Evolutionary conservation across 2,329 filamentous ascomycete genomes (phyloP).

Genomic region (Sporothrix brasiliensis): DNA sequence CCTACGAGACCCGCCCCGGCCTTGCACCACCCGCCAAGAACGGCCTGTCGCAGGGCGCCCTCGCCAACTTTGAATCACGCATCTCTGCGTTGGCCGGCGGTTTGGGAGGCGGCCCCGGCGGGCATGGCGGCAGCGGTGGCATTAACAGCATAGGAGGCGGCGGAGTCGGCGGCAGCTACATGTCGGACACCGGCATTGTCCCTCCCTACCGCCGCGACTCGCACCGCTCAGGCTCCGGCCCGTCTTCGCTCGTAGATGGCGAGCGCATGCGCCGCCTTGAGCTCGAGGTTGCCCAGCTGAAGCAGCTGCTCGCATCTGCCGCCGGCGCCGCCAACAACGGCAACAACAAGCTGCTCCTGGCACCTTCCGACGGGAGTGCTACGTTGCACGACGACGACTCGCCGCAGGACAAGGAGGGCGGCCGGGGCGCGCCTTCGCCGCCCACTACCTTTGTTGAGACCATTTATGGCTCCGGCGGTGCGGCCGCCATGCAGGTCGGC

Average conservation of each 20-base stretch:
- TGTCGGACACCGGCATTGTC: slow-evolving; percentile 39
- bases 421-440: slow-evolving; percentile 36
- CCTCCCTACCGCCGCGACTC: slow-evolving; percentile 45
- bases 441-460: slow-evolving; percentile 40
- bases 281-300: slow-evolving; percentile 61
- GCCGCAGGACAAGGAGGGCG: slow-evolving; percentile 36
- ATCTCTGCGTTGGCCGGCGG: slow-evolving; percentile 48
- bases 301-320: slow-evolving; percentile 48
- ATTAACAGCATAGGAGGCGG: slow-evolving; percentile 34
- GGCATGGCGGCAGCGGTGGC: slow-evolving; percentile 39
- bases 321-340: slow-evolving; percentile 23
- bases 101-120: slow-evolving; percentile 34
- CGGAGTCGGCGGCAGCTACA: slow-evolving; percentile 26
- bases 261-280: slow-evolving; percentile 63
- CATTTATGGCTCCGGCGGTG: slow-evolving; percentile 43
- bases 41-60: slow-evolving; percentile 49
- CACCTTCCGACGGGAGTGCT: slow-evolving; percentile 38
- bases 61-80: slow-evolving; percentile 51
- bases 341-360: slow-evolving; percentile 26
- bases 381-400: slow-evolving; percentile 37
- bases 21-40: slow-evolving; percentile 49
- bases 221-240: slow-evolving; percentile 31
- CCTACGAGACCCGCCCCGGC: slow-evolving; percentile 57
- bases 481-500: slow-evolving; percentile 43
- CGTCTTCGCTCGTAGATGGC: slow-evolving; percentile 46